Evolutionary conservation across 2,329 filamentous ascomycete species (phyloP), one percentile per base, ranked within the genome.

Genomic region (Biscogniauxia marginata): DNA sequence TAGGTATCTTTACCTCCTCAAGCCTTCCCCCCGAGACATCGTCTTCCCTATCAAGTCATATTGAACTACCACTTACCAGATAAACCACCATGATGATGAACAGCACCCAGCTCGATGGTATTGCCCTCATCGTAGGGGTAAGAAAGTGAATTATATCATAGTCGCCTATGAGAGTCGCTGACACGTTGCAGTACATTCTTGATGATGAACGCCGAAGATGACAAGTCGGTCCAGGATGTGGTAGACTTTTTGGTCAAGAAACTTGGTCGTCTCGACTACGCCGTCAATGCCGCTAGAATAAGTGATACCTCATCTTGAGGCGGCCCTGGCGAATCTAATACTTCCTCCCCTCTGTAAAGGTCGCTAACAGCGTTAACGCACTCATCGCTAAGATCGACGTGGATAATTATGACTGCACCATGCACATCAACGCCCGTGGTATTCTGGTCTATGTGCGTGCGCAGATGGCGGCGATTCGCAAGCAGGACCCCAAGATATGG

Each of bases 181-280:
- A n/a, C n/a, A n/a, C n/a, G n/a, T n/a, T n/a, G 59, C 39, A 43
- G 16, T 16, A 50, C 51, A 1, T 45, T 20, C 8, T 56, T 63
- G 39, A 51, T 53, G 16, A 59, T 63, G 59, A 54, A 62, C 20
- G 58, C 61, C 13, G 25, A 51, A 13, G 61, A 65, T 49, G 59
- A 55, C 1, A 49, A 61, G 45, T 61, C 56, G 0, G 54, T 65
- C 1, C 56, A 62, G 46, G 54, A 53, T 16, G 61, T 63, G 59
- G 59, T 63, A 16, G 61, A 64, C 44, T 62, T 56, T 25, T 54
- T 60, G 2, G 56, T 60, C 7, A 57, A 59, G 13, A 53, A 63
- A 20, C 62, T 61, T 44, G 61, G 59, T 8, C 58, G 62, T 1
- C 51, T 66, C 22, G 62, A 66, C 52, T 66, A 66, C 34, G 55